Percentiles rank a stretch among this genome's conserved stretches.
Conservation (phyloP, 2,329 filamentous ascomycete species). For the Xylogone sp. region DNA sequence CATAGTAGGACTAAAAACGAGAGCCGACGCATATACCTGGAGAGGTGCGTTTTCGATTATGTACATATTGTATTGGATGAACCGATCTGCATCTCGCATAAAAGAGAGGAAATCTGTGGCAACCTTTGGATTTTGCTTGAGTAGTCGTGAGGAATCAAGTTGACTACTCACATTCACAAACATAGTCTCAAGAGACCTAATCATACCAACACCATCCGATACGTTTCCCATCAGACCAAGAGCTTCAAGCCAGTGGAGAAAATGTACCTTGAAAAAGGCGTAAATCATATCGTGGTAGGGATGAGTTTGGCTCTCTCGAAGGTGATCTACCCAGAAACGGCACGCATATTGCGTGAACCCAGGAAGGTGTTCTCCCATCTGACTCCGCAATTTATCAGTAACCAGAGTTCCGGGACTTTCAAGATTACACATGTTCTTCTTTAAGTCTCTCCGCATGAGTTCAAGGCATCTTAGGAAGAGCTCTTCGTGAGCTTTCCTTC, state of each 20-base stretch:
- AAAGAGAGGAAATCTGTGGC: background rate
- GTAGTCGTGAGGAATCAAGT: background rate
- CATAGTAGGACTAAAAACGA: conserved; percentile 6
- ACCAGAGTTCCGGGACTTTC: background rate
- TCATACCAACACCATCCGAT: background rate
- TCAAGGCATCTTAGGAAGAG: conserved; percentile 31
- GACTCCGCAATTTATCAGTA: conserved; percentile 14
- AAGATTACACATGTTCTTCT: conserved; percentile 31
- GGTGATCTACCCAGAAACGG: conserved; percentile 33
- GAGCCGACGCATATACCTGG: conserved; percentile 11
- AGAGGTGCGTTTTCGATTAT: conserved; percentile 13
- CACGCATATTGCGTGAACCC: conserved; percentile 34
- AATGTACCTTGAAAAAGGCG: conserved; percentile 30
- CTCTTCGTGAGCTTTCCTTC: conserved; percentile 24
- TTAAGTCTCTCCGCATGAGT: conserved; percentile 29
- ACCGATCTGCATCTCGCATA: conserved; percentile 15
- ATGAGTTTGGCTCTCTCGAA: conserved; percentile 22
- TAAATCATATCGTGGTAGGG: conserved; percentile 22
- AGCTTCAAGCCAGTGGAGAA: conserved; percentile 14
- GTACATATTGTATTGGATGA: conserved; percentile 6
- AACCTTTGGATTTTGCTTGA: background rate
- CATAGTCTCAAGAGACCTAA: background rate
- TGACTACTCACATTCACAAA: background rate
- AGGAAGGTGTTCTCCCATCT: conserved; percentile 18
- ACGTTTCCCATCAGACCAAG: background rate